Conservation (phyloP, 306 rosid species). For the Ziziphus jujuba region DNA sequence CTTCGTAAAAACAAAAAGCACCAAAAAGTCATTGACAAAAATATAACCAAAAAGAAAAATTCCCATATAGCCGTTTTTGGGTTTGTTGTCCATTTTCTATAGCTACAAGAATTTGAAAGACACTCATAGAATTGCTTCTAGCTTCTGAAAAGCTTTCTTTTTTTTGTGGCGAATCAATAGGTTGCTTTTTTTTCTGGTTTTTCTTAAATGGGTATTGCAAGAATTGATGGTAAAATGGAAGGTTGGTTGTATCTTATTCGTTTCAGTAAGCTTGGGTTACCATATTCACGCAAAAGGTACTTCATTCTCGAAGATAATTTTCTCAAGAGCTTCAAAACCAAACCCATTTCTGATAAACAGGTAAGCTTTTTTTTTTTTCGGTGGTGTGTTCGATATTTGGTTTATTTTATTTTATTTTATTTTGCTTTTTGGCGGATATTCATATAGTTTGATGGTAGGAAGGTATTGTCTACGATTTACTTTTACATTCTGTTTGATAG, state of each 20-base stretch:
- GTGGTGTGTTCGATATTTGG: not conserved
- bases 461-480: too few relatives aligned
- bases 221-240: slow-evolving; percentile 60
- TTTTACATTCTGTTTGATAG: too few relatives aligned
- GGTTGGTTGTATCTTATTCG: slow-evolving; percentile 83
- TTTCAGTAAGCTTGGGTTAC: slow-evolving; percentile 58
- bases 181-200: not conserved
- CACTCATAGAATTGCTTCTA: not conserved
- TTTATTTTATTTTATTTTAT: not conserved
- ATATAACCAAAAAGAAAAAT: not conserved
- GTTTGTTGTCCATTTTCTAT: not conserved
- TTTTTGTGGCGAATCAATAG: slow-evolving; percentile 15
- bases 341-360: slow-evolving; percentile 58
- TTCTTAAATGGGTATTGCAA: slow-evolving; percentile 40
- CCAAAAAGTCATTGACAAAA: not conserved
- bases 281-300: slow-evolving; percentile 59
- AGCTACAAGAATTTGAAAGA: not conserved
- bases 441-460: too few relatives aligned
- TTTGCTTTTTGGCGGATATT: not conserved
- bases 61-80: not conserved
- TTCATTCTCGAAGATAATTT: slow-evolving; percentile 60
- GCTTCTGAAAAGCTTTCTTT: not conserved
- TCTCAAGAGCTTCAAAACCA: slow-evolving; percentile 61
- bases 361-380: slow-evolving; percentile 18
- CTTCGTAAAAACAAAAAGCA: not conserved